phyloP scores from a whole-genome alignment of 78 protist species.

The Dictyostelium capitatum region DNA sequence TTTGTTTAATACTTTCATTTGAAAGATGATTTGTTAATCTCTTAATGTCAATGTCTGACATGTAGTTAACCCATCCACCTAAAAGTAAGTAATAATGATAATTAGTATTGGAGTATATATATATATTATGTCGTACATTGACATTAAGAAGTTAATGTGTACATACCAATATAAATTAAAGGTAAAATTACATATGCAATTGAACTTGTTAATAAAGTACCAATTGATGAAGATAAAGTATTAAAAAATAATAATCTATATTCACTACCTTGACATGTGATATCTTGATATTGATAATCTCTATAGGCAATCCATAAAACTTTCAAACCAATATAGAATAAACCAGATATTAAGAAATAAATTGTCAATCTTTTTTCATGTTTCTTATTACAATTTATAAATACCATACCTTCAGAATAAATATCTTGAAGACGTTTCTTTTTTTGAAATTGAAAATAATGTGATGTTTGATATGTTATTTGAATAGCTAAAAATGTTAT shows the following conservation, averaged over 20 bases:
- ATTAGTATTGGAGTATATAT: no score
- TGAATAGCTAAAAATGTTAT: neutral
- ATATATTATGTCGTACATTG: no score
- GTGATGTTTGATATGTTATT: neutral
- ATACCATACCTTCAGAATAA: neutral
- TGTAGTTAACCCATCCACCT: neutral
- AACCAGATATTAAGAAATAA: neutral
- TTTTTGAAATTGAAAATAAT: neutral
- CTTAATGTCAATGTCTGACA: neutral
- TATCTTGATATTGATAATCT: neutral
- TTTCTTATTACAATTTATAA: neutral
- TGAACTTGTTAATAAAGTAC: neutral
- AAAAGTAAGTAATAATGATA: no score
- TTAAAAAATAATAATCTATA: neutral
- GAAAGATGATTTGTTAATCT: neutral
- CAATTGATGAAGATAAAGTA: neutral
- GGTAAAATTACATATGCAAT: neutral
- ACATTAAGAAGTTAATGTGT: no score
- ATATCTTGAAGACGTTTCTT: conserved; percentile 1
- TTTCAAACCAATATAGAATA: neutral
- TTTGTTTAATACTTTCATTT: neutral
- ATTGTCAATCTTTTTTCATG: neutral
- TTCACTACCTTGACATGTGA: neutral
- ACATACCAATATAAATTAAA: neutral
- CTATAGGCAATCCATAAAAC: neutral